phyloP scores from a whole-genome alignment of 495 filamentous ascomycete species.

The Lepraria neglecta region DNA sequence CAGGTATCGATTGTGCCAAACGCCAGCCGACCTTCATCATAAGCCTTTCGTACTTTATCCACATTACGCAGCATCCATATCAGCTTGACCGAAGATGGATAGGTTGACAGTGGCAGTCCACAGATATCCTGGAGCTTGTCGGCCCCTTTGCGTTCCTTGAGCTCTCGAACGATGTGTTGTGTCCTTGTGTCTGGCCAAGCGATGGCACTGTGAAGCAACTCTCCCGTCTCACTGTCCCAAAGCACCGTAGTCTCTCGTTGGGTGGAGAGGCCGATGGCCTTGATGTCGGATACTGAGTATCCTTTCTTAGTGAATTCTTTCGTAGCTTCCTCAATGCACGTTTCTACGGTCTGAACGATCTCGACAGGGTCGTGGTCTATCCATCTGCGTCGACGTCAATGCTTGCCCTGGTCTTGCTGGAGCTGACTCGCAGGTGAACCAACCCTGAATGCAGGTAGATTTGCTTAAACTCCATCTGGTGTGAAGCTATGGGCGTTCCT shows the following conservation, averaged over 20 bases:
- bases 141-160: slow-evolving; percentile 60
- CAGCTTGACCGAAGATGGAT: slow-evolving; percentile 85
- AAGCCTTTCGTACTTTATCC: slow-evolving; percentile 64
- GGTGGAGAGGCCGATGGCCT: slow-evolving; percentile 86
- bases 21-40: slow-evolving; percentile 70
- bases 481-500: slow-evolving; percentile 73
- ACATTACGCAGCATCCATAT: slow-evolving; percentile 77
- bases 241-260: slow-evolving; percentile 90
- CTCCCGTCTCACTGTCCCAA: slow-evolving; percentile 83
- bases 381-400: slow-evolving; percentile 54
- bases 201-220: slow-evolving; percentile 82
- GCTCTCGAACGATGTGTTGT: slow-evolving; percentile 67
- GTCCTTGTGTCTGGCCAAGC: slow-evolving; percentile 94
- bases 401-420: slow-evolving; percentile 16
- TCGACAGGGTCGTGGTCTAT: slow-evolving; percentile 88
- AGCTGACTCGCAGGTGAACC: slow-evolving; percentile 32
- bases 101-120: slow-evolving; percentile 86
- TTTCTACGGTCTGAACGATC: slow-evolving; percentile 68
- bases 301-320: slow-evolving; percentile 65
- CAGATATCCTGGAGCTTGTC: slow-evolving; percentile 68
- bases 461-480: slow-evolving; percentile 89
- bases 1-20: slow-evolving; percentile 95
- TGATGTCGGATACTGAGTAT: slow-evolving; percentile 64
- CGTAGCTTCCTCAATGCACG: slow-evolving; percentile 78
- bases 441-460: slow-evolving; percentile 86